Percentiles rank a stretch among this genome's conserved stretches.
Conservation (phyloP, 2,329 filamentous ascomycete genomes). For the Xylariaceae sp. region DNA sequence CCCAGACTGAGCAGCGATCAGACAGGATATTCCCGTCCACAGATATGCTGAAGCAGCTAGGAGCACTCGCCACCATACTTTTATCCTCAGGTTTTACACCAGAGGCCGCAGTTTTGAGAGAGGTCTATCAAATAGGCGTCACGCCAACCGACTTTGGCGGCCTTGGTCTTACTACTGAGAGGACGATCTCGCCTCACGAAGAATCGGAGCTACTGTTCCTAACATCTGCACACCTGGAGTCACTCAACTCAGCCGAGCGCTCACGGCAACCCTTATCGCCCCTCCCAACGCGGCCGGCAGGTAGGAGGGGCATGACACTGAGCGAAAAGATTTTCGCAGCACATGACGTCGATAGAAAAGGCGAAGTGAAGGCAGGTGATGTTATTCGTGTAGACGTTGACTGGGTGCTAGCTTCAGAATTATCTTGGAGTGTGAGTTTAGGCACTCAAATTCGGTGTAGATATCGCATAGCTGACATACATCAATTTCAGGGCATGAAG, state of each 20-base stretch:
- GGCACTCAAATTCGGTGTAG: not conserved
- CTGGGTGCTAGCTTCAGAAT: conserved; percentile 53
- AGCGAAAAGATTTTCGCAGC: conserved; percentile 53
- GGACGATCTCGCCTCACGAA: conserved; percentile 21
- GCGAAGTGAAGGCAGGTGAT: conserved; percentile 46
- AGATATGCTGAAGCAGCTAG: not conserved
- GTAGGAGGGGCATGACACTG: conserved; percentile 46
- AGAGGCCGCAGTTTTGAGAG: conserved; percentile 31
- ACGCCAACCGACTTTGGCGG: conserved; percentile 37
- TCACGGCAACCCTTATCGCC: conserved; percentile 1
- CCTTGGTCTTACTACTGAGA: conserved; percentile 28
- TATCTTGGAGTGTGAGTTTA: conserved; percentile 43
- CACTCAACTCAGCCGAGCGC: conserved; percentile 39
- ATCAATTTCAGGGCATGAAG: conserved; percentile 45
- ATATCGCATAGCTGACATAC: not conserved
- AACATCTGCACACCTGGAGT: conserved; percentile 38
- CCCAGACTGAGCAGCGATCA: no score
- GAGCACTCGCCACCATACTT: not conserved
- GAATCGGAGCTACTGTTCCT: conserved; percentile 36
- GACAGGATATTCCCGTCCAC: not conserved
- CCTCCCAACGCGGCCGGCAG: conserved; percentile 18
- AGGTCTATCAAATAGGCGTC: conserved; percentile 31
- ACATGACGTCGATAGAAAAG: conserved; percentile 46
- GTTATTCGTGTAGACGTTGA: conserved; percentile 51
- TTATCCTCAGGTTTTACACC: conserved; percentile 6